These are phyloP conservation scores for Neurospora sp. DNA, from an alignment of 495 filamentous ascomycete genomes.

Conservation along the genomic window DNA sequence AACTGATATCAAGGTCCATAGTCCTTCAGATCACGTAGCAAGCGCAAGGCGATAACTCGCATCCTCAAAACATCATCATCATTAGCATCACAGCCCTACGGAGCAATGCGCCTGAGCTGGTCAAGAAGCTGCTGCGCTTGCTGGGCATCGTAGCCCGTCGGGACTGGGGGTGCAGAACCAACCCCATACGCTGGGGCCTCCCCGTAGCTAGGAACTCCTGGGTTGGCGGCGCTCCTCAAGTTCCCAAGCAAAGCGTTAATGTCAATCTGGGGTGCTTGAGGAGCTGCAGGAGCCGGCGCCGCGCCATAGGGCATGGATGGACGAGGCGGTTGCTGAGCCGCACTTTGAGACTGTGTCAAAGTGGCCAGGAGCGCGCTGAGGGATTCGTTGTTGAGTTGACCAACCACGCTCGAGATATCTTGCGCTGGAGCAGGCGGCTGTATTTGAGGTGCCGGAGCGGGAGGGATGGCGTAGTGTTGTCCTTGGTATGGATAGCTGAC, in stretches of 20 bases:
- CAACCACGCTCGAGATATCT: constrained; percentile 47
- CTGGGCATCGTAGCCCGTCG: neutral
- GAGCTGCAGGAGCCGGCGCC: constrained; percentile 15
- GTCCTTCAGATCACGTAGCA: neutral
- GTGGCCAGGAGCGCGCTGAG: constrained; percentile 64
- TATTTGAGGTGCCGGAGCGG: constrained; percentile 30
- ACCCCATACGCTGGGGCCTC: neutral
- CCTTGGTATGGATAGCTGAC: constrained; percentile 8
- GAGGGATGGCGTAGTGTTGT: constrained; percentile 26
- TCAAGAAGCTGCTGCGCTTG: neutral
- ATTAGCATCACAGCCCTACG: neutral
- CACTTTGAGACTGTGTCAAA: constrained; percentile 33
- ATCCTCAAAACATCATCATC: neutral
- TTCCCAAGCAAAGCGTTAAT: constrained; percentile 20
- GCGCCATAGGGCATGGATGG: constrained; percentile 36
- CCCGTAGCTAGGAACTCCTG: neutral
- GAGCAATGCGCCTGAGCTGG: neutral
- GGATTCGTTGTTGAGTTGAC: constrained; percentile 54
- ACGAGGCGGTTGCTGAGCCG: constrained; percentile 39
- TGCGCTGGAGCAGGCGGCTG: constrained; percentile 27
- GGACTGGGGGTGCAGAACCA: neutral
- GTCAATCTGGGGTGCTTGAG: constrained; percentile 20
- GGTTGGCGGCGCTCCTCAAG: constrained; percentile 4
- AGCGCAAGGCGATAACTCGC: neutral
- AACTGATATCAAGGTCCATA: neutral